Conservation (phyloP, 352 stramenopile genomes). For the Phytopythium cucurbitacearum region DNA sequence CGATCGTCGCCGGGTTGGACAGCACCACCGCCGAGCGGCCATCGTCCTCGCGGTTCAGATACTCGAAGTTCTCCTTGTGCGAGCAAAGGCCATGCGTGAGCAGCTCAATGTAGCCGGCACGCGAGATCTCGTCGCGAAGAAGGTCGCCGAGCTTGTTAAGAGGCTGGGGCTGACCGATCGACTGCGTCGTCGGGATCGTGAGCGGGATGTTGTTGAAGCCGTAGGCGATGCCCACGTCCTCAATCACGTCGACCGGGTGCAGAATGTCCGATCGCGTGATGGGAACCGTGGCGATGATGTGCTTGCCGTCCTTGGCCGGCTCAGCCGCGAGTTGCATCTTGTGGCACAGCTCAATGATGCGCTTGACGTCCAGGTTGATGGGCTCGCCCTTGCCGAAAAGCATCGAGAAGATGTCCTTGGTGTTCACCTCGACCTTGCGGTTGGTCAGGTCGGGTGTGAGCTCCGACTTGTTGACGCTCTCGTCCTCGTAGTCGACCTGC, state of each 20-base stretch:
- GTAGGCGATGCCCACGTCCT: constrained; percentile 99
- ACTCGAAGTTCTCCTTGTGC: constrained; percentile 97
- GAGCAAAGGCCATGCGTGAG: constrained; percentile 97
- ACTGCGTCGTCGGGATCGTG: constrained; percentile 93
- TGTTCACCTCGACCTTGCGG: constrained; percentile 78
- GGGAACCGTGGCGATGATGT: constrained; percentile 92
- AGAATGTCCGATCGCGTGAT: constrained; percentile 98
- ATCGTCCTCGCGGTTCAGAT: constrained; percentile 84
- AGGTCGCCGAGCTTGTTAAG: constrained; percentile 98
- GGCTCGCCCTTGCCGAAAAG: constrained; percentile 76
- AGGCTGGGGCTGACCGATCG: constrained; percentile 94
- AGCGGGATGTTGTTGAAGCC: constrained; percentile 99
- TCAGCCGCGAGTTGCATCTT: constrained; percentile 98
- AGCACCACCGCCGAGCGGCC: constrained; percentile 91
- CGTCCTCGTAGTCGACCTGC: constrained; percentile 94
- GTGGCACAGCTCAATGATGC: constrained; percentile 92
- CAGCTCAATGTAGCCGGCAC: constrained; percentile 97
- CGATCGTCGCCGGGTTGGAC: constrained; percentile 98
- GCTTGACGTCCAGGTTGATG: constrained; percentile 78
- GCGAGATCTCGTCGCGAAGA: constrained; percentile 96
- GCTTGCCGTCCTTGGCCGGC: constrained; percentile 48
- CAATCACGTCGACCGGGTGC: constrained; percentile 98
- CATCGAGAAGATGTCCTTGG: constrained; percentile 88
- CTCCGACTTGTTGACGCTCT: constrained; percentile 55
- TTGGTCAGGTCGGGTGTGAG: constrained; percentile 93